Conservation (phyloP, 176 grass and related monocot genomes). For the Oryza meyeriana region DNA sequence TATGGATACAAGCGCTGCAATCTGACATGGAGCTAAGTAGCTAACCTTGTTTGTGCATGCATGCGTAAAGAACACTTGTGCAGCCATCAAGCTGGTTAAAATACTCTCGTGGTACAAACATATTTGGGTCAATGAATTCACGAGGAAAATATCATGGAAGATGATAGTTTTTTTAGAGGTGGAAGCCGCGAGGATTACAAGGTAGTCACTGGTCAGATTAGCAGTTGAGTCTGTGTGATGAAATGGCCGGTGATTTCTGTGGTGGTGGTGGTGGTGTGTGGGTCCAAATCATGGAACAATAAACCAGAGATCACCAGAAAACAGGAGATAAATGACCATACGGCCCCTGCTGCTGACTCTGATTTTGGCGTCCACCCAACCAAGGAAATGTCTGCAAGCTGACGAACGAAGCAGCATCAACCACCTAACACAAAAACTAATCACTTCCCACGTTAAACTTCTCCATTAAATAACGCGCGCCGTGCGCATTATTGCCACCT, state of each 20-base stretch:
- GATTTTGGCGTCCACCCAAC: background rate
- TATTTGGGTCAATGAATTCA: background rate
- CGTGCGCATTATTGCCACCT: conserved; percentile 30
- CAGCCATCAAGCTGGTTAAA: background rate
- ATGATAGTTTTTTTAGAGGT: background rate
- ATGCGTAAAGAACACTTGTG: background rate
- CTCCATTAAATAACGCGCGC: conserved; percentile 31
- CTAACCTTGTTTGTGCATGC: background rate
- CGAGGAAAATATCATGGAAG: background rate
- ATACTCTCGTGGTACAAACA: too few species aligned
- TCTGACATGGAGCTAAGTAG: too few species aligned
- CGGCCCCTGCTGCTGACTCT: background rate
- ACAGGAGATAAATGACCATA: background rate
- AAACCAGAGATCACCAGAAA: background rate
- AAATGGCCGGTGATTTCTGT: background rate
- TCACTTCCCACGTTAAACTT: background rate
- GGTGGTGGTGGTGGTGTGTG: background rate
- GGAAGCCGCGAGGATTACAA: background rate
- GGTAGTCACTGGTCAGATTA: background rate
- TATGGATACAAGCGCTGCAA: too few species aligned
- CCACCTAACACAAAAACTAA: background rate
- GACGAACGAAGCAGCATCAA: background rate
- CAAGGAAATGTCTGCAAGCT: background rate
- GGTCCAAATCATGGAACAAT: background rate
- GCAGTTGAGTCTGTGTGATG: background rate